Evolutionary conservation across 2,329 filamentous ascomycete genomes (phyloP).

Genomic region (Pseudopithomyces maydicus): DNA sequence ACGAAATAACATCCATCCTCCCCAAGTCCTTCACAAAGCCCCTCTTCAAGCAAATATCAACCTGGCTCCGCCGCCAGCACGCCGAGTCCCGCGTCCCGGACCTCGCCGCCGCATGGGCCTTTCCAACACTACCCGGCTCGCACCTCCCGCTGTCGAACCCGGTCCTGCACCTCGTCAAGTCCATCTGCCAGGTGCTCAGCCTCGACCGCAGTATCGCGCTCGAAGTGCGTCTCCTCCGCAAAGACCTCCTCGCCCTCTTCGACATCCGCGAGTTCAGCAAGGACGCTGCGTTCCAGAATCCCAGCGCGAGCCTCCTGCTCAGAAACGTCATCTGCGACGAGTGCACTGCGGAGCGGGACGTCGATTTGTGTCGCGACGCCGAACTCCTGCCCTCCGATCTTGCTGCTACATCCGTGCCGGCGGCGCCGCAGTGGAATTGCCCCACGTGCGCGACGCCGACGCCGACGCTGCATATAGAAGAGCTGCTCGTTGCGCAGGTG

Average conservation of each 20-base stretch:
- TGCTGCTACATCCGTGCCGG: constrained; percentile 45
- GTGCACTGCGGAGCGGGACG: constrained; percentile 85
- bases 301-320: constrained; percentile 74
- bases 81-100: constrained; percentile 89
- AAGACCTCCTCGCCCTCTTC: constrained; percentile 86
- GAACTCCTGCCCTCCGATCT: constrained; percentile 67
- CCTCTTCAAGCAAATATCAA: constrained; percentile 83
- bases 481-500: constrained; percentile 76
- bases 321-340: constrained; percentile 82
- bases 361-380: constrained; percentile 91
- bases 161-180: constrained; percentile 88
- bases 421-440: constrained; percentile 76
- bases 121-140: constrained; percentile 78
- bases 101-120: constrained; percentile 82
- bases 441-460: constrained; percentile 73
- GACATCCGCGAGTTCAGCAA: constrained; percentile 93
- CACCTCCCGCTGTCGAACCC: constrained; percentile 70
- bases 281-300: constrained; percentile 87
- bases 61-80: constrained; percentile 82
- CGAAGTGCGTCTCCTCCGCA: constrained; percentile 84
- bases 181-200: constrained; percentile 87
- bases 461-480: constrained; percentile 82
- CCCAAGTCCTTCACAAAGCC: constrained; percentile 87
- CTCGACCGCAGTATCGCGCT: constrained; percentile 89
- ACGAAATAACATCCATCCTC: constrained; percentile 69